Evolutionary conservation across 2,329 filamentous ascomycete species (phyloP).

Genomic region (Stenocarpella maydis): DNA sequence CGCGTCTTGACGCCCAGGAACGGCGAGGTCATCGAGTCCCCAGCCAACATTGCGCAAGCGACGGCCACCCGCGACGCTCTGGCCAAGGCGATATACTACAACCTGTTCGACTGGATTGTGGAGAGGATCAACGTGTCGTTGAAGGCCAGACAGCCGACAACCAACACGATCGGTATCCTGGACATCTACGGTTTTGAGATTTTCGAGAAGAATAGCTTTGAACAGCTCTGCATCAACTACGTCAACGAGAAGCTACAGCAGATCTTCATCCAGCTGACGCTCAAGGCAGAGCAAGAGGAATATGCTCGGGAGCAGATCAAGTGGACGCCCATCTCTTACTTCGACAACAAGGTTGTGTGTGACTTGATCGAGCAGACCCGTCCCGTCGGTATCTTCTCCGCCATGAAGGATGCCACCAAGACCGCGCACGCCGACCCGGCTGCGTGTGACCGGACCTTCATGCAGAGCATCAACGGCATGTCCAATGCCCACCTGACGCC

Average conservation of each 20-base stretch:
- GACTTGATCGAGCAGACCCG: slow-evolving; percentile 93
- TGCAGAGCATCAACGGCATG: slow-evolving; percentile 90
- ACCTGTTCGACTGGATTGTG: slow-evolving; percentile 99
- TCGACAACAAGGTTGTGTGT: slow-evolving; percentile 99
- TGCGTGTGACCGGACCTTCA: slow-evolving; percentile 95
- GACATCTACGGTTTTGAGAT: slow-evolving; percentile 99
- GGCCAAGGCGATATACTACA: slow-evolving; percentile 95
- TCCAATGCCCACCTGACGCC: slow-evolving; percentile 91
- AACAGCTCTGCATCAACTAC: slow-evolving; percentile 99
- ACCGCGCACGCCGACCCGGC: slow-evolving; percentile 96
- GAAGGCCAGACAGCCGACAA: slow-evolving; percentile 76
- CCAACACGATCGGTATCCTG: slow-evolving; percentile 92
- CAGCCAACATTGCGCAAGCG: slow-evolving; percentile 88
- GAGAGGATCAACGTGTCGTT: slow-evolving; percentile 89
- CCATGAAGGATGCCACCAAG: slow-evolving; percentile 96
- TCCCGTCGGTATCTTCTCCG: slow-evolving; percentile 92
- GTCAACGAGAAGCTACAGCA: slow-evolving; percentile 99
- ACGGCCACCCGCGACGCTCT: slow-evolving; percentile 87
- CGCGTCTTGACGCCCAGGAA: slow-evolving; percentile 78
- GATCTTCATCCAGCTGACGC: slow-evolving; percentile 96
- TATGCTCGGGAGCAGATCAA: slow-evolving; percentile 96
- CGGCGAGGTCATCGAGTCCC: slow-evolving; percentile 75
- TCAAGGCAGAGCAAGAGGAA: slow-evolving; percentile 97
- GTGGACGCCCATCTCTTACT: slow-evolving; percentile 99
- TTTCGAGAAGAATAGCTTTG: slow-evolving; percentile 98